Base-by-base conservation (phyloP, 2,329 filamentous ascomycete genomes). In the Zymoseptoria pseudotritici region DNA sequence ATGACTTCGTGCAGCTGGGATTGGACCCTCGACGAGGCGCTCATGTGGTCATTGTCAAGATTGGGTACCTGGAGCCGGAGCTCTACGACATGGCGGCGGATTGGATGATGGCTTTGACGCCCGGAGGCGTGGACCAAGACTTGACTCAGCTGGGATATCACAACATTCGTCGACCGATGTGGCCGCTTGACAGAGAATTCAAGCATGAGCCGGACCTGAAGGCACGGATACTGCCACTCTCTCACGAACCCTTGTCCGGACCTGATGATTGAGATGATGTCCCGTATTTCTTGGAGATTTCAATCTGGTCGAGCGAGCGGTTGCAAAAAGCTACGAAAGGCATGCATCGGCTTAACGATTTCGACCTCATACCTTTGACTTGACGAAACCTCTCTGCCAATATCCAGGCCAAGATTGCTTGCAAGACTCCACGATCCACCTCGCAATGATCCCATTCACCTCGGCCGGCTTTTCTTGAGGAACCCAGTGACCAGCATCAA, bases 401-500 rank as follows among this genome's bases (percentile, higher is more conserved):
- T 58, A 26, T 4, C 49, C 56, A 17, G 64, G 64, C 64, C 64
- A 66, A 53, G 56, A 58, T 4, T 55, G 56, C 55, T 57, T 56
- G 24, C 61, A 56, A 10, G 55, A 54, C 55, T 66, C 61, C 13
- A 65, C 55, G 29, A 68, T 56, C 68, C 68, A 70, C 36, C 59
- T 63, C 13, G 63, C 61, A n/a, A 70, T 58, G 8, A 63, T 57
- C 4, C 58, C 59, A 42, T 67, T 70, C 19, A 64, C 63, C 54
- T 70, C 67, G 29, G 61, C 54, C 1, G 63, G 61, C 57, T 65
- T 68, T 64, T 70, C 67, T 53, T 65, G 54, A 5, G 58, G 57
- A 0, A 69, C 61, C 63, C 65, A 69, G 50, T 70, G 67, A 5
- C 66, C 66, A 19, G 66, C 61, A 55, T 67, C 64, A 19, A 67